Evolutionary conservation across 768 basidiomycete genomes (phyloP), one percentile per base, ranked within the genome.

Genomic region (Hysterangium stoloniferum): DNA sequence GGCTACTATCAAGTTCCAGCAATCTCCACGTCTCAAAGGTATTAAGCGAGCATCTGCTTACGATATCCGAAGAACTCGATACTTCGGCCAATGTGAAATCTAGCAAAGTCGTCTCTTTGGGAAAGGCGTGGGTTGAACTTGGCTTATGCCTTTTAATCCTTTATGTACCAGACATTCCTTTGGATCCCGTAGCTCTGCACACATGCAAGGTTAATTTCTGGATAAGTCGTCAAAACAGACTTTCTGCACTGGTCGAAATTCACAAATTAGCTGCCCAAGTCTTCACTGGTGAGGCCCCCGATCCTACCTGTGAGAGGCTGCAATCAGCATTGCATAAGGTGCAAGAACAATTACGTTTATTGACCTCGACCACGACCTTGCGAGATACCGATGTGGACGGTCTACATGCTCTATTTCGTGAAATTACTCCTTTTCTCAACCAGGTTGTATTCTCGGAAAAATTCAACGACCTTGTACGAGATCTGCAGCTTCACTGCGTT

Each of bases 141-240:
- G 74, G 77, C 38, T 72, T 71, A 15, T 56, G 82, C 48, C 64
- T 93, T 22, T 62, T 91, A 20, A 71, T 82, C 3, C 74, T 94
- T 17, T 84, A 84, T 60, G 72, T 98, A 33, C 92, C 96, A 0
- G 77, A 90, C 62, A 68, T 78, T 1, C 91, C 94, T 2, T 67
- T 97, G 43, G 96, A 99, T 63, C 96, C 96, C 24, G 80, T 83
- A 6, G 80, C 80, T 20, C 74, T 82, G 29, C 72, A 80, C 48
- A 72, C 69, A 45, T 75, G 69, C 42, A 67, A 69, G 0, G 59
- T 60, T 1, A 63, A 68, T 27, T 77, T 80, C 25, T 71, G 74
- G 61, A 59, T 61, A 25, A 59, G 70, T 43, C 71, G 79, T 48
- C 57, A 68, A 28, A 56, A 61, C 1, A 58, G 68, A 22, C 56